Conservation (phyloP, 768 basidiomycete species). For the Pisolithus orientalis region DNA sequence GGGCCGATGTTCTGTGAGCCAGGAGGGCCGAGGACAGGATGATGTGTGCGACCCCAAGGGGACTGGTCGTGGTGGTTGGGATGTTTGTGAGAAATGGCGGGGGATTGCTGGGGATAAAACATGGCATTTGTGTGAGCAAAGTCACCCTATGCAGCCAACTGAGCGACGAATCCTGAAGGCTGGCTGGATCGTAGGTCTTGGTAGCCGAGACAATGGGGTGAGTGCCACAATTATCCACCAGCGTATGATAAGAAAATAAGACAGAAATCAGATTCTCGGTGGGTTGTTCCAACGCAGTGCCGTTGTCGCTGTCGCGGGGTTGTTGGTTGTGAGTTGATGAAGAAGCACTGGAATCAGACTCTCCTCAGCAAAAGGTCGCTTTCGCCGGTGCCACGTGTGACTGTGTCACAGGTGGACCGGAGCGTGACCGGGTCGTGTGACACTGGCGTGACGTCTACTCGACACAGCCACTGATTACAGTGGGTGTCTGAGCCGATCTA, state of each 20-base stretch:
- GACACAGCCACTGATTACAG: slow-evolving; percentile 3
- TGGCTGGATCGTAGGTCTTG: not conserved
- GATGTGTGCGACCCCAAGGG: slow-evolving; percentile 63
- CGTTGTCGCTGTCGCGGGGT: no score
- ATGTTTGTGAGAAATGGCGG: slow-evolving; percentile 73
- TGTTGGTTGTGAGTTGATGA: not conserved
- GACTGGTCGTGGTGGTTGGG: slow-evolving; percentile 70
- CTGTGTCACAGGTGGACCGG: not conserved
- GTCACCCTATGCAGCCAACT: slow-evolving; percentile 3
- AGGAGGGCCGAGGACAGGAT: slow-evolving; percentile 44
- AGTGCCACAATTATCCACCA: slow-evolving; percentile 9
- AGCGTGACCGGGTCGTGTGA: not conserved
- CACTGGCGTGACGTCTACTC: not conserved
- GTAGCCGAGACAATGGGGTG: slow-evolving; percentile 1
- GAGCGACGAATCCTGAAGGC: not conserved
- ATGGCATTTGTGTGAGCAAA: slow-evolving; percentile 42
- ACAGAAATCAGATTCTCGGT: not conserved
- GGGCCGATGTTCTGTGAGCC: slow-evolving; percentile 43
- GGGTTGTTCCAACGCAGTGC: not conserved
- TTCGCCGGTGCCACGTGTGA: not conserved
- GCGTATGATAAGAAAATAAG: slow-evolving; percentile 10
- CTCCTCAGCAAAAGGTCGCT: not conserved
- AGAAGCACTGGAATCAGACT: not conserved
- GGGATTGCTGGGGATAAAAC: slow-evolving; percentile 84
- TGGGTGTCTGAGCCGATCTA: not conserved